Evolutionary conservation across 2,329 filamentous ascomycete species (phyloP).

Genomic region (Verticillium nonalfalfae): DNA sequence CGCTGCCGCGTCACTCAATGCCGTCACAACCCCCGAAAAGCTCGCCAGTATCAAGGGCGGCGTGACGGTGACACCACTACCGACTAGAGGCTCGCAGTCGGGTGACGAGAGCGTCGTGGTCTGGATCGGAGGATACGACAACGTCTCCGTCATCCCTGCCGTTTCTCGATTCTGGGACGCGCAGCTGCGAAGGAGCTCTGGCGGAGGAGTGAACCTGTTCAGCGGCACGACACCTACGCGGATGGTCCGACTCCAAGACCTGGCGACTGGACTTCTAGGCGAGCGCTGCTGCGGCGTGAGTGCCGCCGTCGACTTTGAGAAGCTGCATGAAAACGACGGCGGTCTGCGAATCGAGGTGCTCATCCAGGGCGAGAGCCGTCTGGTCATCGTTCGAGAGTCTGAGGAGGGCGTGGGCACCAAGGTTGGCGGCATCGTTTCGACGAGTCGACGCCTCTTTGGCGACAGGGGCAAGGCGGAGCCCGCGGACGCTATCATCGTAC

Average conservation of each 20-base stretch:
- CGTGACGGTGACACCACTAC: constrained; percentile 41
- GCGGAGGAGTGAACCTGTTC: constrained; percentile 49
- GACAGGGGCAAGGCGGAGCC: constrained; percentile 29
- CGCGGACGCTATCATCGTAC: constrained; percentile 49
- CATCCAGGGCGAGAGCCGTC: constrained; percentile 47
- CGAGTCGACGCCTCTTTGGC: constrained; percentile 20
- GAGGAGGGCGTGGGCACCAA: constrained; percentile 39
- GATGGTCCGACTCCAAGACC: constrained; percentile 49
- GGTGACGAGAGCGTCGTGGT: constrained; percentile 49
- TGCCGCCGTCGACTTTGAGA: constrained; percentile 31
- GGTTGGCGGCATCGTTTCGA: constrained; percentile 26
- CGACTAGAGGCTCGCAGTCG: constrained; percentile 31
- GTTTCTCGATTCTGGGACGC: constrained; percentile 54
- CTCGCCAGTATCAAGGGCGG: constrained; percentile 46
- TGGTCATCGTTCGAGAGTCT: constrained; percentile 48
- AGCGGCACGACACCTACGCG: constrained; percentile 46
- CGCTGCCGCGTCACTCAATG: constrained; percentile 36
- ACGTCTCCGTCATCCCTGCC: constrained; percentile 50
- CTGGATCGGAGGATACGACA: constrained; percentile 51
- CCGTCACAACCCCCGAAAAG: constrained; percentile 39
- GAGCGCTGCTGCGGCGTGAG: constrained; percentile 49
- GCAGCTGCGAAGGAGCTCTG: constrained; percentile 43
- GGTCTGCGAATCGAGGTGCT: constrained; percentile 47
- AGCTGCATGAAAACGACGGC: constrained; percentile 21
- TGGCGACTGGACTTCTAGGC: constrained; percentile 47